Evolutionary conservation across 768 basidiomycete genomes (phyloP), one percentile per base, ranked within the genome.

Genomic region (Lentinula sp.): DNA sequence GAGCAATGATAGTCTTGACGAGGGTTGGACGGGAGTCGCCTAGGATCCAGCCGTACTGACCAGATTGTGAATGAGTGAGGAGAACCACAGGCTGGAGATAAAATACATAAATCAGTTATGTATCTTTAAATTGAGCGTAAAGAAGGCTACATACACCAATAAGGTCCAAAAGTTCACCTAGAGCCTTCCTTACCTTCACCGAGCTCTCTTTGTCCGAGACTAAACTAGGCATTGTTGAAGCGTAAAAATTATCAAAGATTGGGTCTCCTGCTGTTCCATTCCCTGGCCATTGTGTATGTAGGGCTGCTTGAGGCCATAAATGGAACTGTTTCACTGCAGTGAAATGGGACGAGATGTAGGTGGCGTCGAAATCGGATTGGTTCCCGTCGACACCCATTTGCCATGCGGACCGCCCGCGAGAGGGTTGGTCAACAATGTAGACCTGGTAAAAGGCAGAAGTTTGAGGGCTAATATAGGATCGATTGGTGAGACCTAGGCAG

Each of bases 391-490:
- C 63, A 45, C 61, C 57, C n/a, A 69, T 55, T 51, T 73, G 72
- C 76, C 74, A 77, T 2, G 71, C 63, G 46, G 76, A 77, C 20
- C 76, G 73, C 15, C 67, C 76, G 7, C 76, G 70, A 16, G 73
- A 65, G 1, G 76, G 71, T 61, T 77, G 76, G 53, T 77, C 76
- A 32, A 77, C 65, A 39, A 77, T 70, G 61, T 79, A 81, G 2
- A 81, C 61, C 79, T 76, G 59, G 42, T 23, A 12, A 10, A 37
- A 28, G 15, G 16, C 3, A 6, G 56, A n/a, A 43, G 28, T 50
- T 28, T n/a, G 28, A 20, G 8, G 20, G 4, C 4, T 6, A 20
- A 46, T 10, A 46, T 0, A 23, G 15, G 18, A 53, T 8, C 13
- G 4, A 35, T 23, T 63, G 53, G 63, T 23, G 23, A n/a, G 7